Evolutionary conservation across 192 early-diverging fungal species (phyloP).

Genomic region (Lobulomyces angularis): DNA sequence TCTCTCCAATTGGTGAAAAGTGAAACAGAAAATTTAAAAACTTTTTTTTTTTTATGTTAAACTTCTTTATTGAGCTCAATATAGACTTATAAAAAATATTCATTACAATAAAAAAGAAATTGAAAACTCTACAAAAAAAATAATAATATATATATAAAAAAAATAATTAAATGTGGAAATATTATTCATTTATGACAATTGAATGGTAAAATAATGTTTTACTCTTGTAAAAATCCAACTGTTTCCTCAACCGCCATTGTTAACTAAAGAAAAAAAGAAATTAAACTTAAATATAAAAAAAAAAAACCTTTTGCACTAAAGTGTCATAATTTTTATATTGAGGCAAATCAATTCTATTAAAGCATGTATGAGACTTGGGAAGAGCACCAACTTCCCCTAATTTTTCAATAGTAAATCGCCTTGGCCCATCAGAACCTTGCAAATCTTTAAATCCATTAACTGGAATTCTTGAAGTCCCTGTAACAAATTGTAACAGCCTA

Average conservation of each 20-base stretch:
- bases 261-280: too few species aligned
- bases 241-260: conserved; percentile 77
- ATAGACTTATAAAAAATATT: too few species aligned
- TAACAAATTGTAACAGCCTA: conserved; percentile 74
- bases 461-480: conserved; percentile 77
- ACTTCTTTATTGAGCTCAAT: too few species aligned
- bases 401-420: conserved; percentile 76
- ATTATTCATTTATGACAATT: too few species aligned
- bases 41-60: too few species aligned
- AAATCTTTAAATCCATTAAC: conserved; percentile 85
- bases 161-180: too few species aligned
- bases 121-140: too few species aligned
- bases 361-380: conserved; percentile 80
- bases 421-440: conserved; percentile 75
- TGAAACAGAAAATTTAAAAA: too few species aligned
- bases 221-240: conserved; percentile 71
- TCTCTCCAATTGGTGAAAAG: too few species aligned
- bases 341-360: conserved; percentile 79
- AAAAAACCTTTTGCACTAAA: conserved; percentile 21
- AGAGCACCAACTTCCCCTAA: conserved; percentile 57
- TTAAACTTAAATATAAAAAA: conserved; percentile 22
- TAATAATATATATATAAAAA: too few species aligned
- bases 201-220: conserved; percentile 18
- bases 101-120: too few species aligned
- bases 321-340: conserved; percentile 71